Base-by-base conservation (phyloP, 345 rosid genomes). In the Camelina hispida region DNA sequence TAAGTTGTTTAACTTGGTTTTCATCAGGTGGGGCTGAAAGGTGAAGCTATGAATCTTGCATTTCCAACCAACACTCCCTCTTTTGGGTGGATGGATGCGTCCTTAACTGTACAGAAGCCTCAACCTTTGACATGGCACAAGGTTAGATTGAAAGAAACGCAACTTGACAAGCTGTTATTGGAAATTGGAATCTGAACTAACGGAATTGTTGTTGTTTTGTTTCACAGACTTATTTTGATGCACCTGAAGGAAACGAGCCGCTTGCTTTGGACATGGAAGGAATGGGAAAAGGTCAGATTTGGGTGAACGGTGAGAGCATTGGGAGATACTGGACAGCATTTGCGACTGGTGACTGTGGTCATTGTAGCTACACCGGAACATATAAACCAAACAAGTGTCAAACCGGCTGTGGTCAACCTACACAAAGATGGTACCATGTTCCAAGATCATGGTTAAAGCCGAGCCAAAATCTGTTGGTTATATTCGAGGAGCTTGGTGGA, bases 401-500 rank as follows among this genome's bases (percentile, higher is more conserved):
- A 69, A 67, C 81, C 70, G 98, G 99, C 52, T 96, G 98, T 67
- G 98, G 98, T 40, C 86, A 96, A 66, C 97, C 99, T 69, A 93
- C 98, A 35, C 99, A 96, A 71, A 80, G 80, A 82, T 96, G 89
- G 89, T 94, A 94, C 79, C 98, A 94, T 35, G 87, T 94, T 56
- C 98, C 97, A 9, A 85, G 93, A 38, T 84, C 96, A 53, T 94
- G 97, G 97, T 78, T 94, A 85, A 90, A 92, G 67, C 93, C 97
- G 16, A 84, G 85, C 23, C 85, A 92, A n/a, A 92, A 94, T 75
- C 86, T 94, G 38, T 75, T 94, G 79, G 97, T 94, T 3, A 22
- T 92, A 55, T 91, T 94, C n/a, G 99, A 94, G 84, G 99, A 94
- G 76, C 95, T 94, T 37, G 99, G 97, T 69, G 97, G 99, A 68